Percentiles rank a stretch among this genome's conserved stretches.
Evolutionary conservation across 345 rosid species (phyloP).

Genomic region (Corymbia maculata): DNA sequence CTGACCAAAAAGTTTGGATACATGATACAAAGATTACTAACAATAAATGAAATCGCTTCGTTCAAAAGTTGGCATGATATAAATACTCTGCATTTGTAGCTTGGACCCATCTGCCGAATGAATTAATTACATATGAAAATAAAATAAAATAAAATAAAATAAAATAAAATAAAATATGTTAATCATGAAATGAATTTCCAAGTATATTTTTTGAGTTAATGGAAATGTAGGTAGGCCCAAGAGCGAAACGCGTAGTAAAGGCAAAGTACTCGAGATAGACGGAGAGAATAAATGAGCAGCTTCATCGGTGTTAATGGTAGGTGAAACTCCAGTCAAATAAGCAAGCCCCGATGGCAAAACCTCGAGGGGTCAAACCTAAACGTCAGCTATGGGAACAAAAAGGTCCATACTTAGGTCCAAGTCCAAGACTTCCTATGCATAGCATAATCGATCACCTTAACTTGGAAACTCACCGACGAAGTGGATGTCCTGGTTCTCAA

Average conservation of each 20-base stretch:
- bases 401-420: not conserved
- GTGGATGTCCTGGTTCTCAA: not conserved
- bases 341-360: accelerated
- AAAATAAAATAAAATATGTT: too few species aligned
- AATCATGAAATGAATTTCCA: too few species aligned
- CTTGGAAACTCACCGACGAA: not conserved
- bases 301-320: not conserved
- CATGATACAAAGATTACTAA: not conserved
- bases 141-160: too few species aligned
- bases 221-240: too few species aligned
- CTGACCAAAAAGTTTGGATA: not conserved
- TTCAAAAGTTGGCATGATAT: not conserved
- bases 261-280: too few species aligned
- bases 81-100: not conserved
- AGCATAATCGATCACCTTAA: not conserved
- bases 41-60: not conserved
- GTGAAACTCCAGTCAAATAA: not conserved
- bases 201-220: too few species aligned
- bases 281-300: not conserved
- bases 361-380: not conserved
- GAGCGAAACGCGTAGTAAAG: too few species aligned
- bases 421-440: not conserved
- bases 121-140: too few species aligned
- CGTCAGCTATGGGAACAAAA: not conserved
- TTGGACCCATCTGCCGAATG: not conserved